Evolutionary conservation across 805 yeast genomes (phyloP).

Genomic region (Candida qinlingensis): DNA sequence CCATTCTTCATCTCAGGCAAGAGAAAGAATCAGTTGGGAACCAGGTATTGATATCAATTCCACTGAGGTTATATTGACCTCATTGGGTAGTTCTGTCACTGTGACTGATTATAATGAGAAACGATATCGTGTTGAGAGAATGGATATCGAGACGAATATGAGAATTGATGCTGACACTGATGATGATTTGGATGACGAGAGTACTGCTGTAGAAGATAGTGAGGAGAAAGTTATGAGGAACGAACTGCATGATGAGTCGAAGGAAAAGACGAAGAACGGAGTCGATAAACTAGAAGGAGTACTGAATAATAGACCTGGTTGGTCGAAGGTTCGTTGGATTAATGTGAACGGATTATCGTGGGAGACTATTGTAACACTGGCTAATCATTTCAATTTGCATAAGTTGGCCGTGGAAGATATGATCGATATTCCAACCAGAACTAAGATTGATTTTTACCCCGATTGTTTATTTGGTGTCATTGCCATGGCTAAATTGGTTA

Average conservation of each 20-base stretch:
- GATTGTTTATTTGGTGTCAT: slow-evolving; percentile 48
- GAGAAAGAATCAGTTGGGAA: slow-evolving; percentile 47
- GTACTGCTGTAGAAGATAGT: not conserved
- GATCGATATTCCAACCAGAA: slow-evolving; percentile 58
- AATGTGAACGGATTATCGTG: slow-evolving; percentile 57
- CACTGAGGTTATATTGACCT: slow-evolving; percentile 44
- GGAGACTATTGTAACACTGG: slow-evolving; percentile 49
- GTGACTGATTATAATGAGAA: slow-evolving; percentile 44
- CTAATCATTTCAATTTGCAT: slow-evolving; percentile 41
- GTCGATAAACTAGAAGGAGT: slow-evolving; percentile 26
- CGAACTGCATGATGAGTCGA: slow-evolving; percentile 5
- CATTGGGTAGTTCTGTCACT: slow-evolving; percentile 49
- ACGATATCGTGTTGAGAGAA: slow-evolving; percentile 39
- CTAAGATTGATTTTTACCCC: slow-evolving; percentile 50
- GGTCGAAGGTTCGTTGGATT: slow-evolving; percentile 52
- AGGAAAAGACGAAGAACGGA: slow-evolving; percentile 5
- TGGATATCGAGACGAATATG: slow-evolving; percentile 28
- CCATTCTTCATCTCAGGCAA: slow-evolving; percentile 29
- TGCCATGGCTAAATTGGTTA: slow-evolving; percentile 45
- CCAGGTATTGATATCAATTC: slow-evolving; percentile 52
- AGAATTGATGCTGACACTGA: slow-evolving; percentile 5
- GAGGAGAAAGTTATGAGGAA: not conserved
- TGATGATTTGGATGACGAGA: not conserved
- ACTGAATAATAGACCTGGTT: slow-evolving; percentile 34
- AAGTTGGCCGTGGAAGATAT: slow-evolving; percentile 55